Conservation (phyloP, 202 grass and related monocot species). For the Dendrocalamus latiflorus region DNA sequence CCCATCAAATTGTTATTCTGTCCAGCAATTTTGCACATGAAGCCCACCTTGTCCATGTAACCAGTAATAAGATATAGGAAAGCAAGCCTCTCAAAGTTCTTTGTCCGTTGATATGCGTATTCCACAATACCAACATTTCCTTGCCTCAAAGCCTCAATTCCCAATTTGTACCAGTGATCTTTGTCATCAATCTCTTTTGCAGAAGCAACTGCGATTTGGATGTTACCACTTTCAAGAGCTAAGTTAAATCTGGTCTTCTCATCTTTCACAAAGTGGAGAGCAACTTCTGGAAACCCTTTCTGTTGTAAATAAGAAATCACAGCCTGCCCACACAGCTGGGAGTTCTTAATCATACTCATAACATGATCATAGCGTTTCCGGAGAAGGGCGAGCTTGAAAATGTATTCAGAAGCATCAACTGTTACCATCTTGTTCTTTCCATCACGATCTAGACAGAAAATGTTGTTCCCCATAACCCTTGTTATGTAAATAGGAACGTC, state of each 20-base stretch:
- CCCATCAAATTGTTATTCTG: conserved; percentile 98
- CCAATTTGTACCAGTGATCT: conserved; percentile 94
- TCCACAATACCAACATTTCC: conserved; percentile 98
- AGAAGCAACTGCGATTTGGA: conserved; percentile 96
- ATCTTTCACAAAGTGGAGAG: conserved; percentile 99
- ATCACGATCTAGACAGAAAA: conserved; percentile 91
- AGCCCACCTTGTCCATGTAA: conserved; percentile 76
- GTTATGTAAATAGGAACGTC: conserved; percentile 97
- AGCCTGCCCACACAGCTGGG: conserved; percentile 90
- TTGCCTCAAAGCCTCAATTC: conserved; percentile 91
- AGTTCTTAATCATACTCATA: conserved; percentile 96
- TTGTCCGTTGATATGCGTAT: conserved; percentile 95
- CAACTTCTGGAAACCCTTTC: conserved; percentile 98
- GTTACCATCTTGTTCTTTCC: conserved; percentile 75
- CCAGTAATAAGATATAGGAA: conserved; percentile 99
- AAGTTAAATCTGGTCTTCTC: conserved; percentile 95
- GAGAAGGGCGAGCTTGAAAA: conserved; percentile 96
- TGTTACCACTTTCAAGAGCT: conserved; percentile 93
- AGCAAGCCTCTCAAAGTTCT: conserved; percentile 96
- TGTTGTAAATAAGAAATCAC: conserved; percentile 96
- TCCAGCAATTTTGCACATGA: conserved; percentile 94
- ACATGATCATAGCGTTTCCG: conserved; percentile 89
- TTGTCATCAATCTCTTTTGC: conserved; percentile 99
- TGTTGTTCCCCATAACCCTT: conserved; percentile 73
- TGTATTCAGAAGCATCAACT: conserved; percentile 93